phyloP scores from a whole-genome alignment of 306 rosid species.

The Ormosia emarginata region DNA sequence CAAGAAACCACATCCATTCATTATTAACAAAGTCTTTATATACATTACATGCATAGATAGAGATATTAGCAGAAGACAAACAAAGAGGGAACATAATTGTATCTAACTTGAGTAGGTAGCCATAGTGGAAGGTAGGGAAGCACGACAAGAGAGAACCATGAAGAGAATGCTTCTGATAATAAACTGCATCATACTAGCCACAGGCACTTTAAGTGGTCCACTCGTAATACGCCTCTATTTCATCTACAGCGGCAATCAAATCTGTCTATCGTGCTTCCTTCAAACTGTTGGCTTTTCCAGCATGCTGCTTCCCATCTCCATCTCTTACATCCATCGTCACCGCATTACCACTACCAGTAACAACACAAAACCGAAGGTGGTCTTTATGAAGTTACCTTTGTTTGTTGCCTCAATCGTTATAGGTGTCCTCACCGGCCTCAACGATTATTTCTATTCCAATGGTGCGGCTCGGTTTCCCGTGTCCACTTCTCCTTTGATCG shows the following conservation, averaged over 20 bases:
- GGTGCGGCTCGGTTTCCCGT: conserved; percentile 19
- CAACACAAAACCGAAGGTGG: background rate
- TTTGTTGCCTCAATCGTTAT: conserved; percentile 30
- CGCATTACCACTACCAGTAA: background rate
- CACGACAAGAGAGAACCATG: background rate
- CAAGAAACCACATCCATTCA: no score
- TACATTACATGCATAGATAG: background rate
- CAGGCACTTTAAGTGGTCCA: background rate
- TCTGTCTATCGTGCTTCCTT: background rate
- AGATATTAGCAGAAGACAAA: no score
- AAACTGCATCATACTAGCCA: conserved; percentile 10
- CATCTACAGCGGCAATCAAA: background rate
- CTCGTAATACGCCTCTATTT: background rate
- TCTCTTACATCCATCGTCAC: conserved; percentile 19
- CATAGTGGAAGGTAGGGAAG: background rate
- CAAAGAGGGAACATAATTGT: no score
- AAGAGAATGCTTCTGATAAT: conserved; percentile 33
- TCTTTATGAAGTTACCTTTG: conserved; percentile 33
- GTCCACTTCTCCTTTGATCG: no score
- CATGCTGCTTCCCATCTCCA: background rate
- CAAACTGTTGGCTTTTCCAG: background rate
- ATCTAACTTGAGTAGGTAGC: background rate
- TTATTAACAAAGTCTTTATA: no score
- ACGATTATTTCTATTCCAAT: conserved; percentile 54
- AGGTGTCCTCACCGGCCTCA: conserved; percentile 48